A percentile compares a stretch with the other conserved stretches of the same genome.
These are phyloP conservation scores for Saccharum spontaneum DNA, from an alignment of 176 grass and related monocot species.

Conservation along the genomic window DNA sequence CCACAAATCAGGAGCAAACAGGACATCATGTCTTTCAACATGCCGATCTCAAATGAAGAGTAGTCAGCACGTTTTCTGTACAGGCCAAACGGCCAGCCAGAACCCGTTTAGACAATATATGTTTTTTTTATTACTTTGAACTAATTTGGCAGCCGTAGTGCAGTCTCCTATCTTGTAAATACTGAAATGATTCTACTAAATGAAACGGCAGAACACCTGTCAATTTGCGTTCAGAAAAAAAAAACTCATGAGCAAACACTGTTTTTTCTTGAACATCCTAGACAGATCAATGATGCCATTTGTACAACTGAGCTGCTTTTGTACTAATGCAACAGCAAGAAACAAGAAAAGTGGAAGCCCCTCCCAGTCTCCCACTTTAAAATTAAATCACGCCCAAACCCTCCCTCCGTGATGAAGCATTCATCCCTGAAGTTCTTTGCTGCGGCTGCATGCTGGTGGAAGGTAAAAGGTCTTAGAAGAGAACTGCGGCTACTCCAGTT, in stretches of 20 bases:
- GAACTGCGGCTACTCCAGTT: neutral
- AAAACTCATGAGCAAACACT: conserved; percentile 32
- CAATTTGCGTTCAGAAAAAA: no score
- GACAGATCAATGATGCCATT: conserved; percentile 34
- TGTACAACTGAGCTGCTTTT: conserved; percentile 23
- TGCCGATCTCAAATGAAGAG: no score
- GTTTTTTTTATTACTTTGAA: no score
- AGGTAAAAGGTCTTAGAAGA: conserved; percentile 14
- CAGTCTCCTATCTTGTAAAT: no score
- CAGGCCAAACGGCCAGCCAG: no score
- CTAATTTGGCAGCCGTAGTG: no score
- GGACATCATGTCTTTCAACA: no score
- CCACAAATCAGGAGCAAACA: neutral
- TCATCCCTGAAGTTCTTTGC: conserved; percentile 86
- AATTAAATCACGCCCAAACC: conserved; percentile 82
- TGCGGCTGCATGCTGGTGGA: conserved; percentile 40
- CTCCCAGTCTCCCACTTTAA: neutral
- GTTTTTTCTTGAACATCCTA: conserved; percentile 42
- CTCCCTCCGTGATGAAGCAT: conserved; percentile 78
- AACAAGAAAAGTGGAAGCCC: conserved; percentile 16
- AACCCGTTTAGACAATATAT: no score
- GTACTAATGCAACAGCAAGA: conserved; percentile 34
- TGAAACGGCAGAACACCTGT: no score
- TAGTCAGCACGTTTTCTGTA: no score
- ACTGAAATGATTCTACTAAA: no score